Percentiles rank a stretch among this genome's conserved stretches.
These are phyloP conservation scores for Paecilomyces formosus DNA, from an alignment of 2,329 filamentous ascomycete species.

Conservation along the genomic window DNA sequence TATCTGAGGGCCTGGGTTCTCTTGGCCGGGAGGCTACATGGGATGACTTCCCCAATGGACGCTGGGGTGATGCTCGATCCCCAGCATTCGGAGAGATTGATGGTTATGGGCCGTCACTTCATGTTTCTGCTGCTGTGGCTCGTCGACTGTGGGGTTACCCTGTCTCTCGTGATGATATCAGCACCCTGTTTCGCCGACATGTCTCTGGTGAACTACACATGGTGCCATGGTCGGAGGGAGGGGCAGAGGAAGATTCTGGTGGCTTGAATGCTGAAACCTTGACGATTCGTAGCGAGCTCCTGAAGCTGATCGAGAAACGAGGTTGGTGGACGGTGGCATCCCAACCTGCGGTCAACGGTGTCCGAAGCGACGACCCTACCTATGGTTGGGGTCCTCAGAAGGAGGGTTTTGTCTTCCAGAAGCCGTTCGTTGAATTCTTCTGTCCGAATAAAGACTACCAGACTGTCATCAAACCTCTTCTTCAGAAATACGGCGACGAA, in stretches of 20 bases:
- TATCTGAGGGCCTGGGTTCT: constrained; percentile 85
- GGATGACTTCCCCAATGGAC: constrained; percentile 96
- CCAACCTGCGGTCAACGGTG: constrained; percentile 85
- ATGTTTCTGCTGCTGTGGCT: constrained; percentile 79
- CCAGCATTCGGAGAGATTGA: constrained; percentile 95
- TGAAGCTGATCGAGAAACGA: constrained; percentile 64
- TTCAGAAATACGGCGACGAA: constrained; percentile 54
- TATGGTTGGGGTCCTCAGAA: constrained; percentile 92
- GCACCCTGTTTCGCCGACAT: constrained; percentile 70
- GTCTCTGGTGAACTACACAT: constrained; percentile 71
- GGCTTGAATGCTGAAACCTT: constrained; percentile 62
- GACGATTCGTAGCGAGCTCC: constrained; percentile 68
- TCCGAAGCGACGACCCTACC: constrained; percentile 64
- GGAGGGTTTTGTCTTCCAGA: constrained; percentile 90
- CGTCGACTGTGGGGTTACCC: constrained; percentile 81
- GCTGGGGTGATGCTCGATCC: constrained; percentile 88
- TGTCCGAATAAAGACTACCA: constrained; percentile 67
- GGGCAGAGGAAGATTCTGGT: constrained; percentile 52
- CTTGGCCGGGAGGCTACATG: constrained; percentile 92
- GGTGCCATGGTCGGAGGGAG: constrained; percentile 81
- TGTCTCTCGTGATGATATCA: constrained; percentile 62
- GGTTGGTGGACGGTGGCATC: constrained; percentile 97
- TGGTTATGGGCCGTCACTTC: constrained; percentile 93
- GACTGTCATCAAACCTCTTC: constrained; percentile 51
- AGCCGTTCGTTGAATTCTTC: constrained; percentile 97